These are phyloP conservation scores for Myriosclerotinia scirpicola DNA, from an alignment of 2,329 filamentous ascomycete species.

Conservation along the genomic window DNA sequence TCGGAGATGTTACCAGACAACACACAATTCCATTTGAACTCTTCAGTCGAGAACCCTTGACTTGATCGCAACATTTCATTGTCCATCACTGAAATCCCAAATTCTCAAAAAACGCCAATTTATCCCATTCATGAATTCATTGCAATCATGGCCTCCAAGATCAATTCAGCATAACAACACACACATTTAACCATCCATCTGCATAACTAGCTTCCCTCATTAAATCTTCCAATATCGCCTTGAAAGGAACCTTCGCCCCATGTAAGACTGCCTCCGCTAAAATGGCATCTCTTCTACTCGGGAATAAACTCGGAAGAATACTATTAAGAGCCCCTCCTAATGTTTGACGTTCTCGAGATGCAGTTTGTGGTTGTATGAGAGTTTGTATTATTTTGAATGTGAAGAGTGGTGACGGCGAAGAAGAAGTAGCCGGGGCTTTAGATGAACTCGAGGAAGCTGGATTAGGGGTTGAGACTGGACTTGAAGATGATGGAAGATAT, in stretches of 20 bases:
- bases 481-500: slow-evolving; percentile 72
- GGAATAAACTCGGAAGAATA: slow-evolving; percentile 79
- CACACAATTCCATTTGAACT: not conserved
- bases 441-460: slow-evolving; percentile 44
- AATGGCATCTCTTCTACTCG: slow-evolving; percentile 78
- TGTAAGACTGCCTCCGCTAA: slow-evolving; percentile 84
- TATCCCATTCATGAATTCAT: not conserved
- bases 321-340: slow-evolving; percentile 75
- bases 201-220: slow-evolving; percentile 82
- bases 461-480: slow-evolving; percentile 58
- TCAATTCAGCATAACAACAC: slow-evolving; percentile 61
- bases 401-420: slow-evolving; percentile 44
- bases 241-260: slow-evolving; percentile 78
- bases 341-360: slow-evolving; percentile 57
- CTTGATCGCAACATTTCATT: not conserved
- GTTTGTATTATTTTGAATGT: slow-evolving; percentile 75
- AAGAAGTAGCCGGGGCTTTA: not conserved
- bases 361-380: slow-evolving; percentile 56
- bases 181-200: slow-evolving; percentile 87
- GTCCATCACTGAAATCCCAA: not conserved
- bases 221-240: slow-evolving; percentile 76
- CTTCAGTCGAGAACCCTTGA: not conserved
- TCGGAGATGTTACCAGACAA: not conserved
- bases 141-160: not conserved
- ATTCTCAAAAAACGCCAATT: not conserved